Evolutionary conservation across 2,329 filamentous ascomycete genomes (phyloP), one percentile per base, ranked within the genome.

Genomic region (Bertia moriformis): DNA sequence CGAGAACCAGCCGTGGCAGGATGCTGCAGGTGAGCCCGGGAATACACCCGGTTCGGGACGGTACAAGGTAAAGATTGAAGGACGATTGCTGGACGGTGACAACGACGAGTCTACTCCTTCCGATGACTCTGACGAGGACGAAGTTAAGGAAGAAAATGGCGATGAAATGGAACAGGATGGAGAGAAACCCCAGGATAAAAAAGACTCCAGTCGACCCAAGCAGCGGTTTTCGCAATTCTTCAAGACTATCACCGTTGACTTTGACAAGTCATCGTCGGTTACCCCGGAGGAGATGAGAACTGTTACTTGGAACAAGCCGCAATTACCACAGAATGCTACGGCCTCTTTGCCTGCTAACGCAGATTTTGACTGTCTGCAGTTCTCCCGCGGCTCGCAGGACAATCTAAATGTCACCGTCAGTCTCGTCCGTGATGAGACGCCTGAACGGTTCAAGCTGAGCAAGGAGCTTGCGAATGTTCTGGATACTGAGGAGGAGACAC

Each of bases 1-100:
- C 22, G 86, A 95, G 57, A 85, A 91, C 52, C 91, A 98, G 61
- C 79, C 83, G 20, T 96, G 91, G 91, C 91, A 98, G 60, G 71
- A 68, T 29, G 73, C 69, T 48, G 67, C 66, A 30, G 64, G 81
- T 12, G 79, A 89, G 53, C 74, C 73, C 24, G 24, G 24, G n/a
- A 35, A 18, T 15, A 35, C 10, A 7, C 32, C 32, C 15, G 32
- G 73, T 47, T 81, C 87, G 48, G 82, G 85, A 2, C 83, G 79
- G 10, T 98, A 88, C 56, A 77, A 80, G 41, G 85, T 98, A 48
- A 93, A 88, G 62, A 89, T 98, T 44, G 85, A 95, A 59, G 91
- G 86, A 32, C 75, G 81, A 19, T 62, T 96, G 39, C 67, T 96
- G 18, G 83, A 87, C 45, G 78, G 83, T 40, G 66, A 74, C 14